These are phyloP conservation scores for Sclerotinia sclerotiorum DNA, from an alignment of 2,329 filamentous ascomycete genomes.

Conservation along the genomic window DNA sequence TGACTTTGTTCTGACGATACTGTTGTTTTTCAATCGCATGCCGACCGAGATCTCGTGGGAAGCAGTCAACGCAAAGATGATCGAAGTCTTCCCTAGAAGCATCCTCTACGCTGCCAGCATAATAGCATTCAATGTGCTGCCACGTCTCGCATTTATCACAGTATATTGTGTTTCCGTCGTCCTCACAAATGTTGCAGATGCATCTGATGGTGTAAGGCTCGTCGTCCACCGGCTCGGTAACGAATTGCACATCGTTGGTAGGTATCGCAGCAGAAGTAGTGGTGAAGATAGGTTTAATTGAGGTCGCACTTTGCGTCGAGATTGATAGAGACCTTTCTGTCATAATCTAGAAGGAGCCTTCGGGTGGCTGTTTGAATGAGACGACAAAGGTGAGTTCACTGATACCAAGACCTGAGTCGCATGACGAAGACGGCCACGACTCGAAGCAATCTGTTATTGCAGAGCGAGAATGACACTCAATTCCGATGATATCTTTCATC, in stretches of 20 bases:
- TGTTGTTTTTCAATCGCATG: constrained; percentile 73
- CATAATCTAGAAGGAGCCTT: constrained; percentile 44
- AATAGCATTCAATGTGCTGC: constrained; percentile 98
- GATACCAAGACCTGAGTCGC: constrained; percentile 41
- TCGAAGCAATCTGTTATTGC: constrained; percentile 38
- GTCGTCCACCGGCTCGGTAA: constrained; percentile 59
- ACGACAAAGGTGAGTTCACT: constrained; percentile 41
- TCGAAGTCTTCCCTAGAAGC: constrained; percentile 69
- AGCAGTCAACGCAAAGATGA: constrained; percentile 88
- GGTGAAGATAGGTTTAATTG: constrained; percentile 33
- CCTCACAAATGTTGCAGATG: constrained; percentile 89
- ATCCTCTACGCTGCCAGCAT: constrained; percentile 70
- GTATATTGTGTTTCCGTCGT: constrained; percentile 96
- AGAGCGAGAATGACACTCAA: constrained; percentile 32
- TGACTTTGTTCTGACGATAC: constrained; percentile 56
- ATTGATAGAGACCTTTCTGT: constrained; percentile 42
- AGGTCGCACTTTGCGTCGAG: constrained; percentile 42
- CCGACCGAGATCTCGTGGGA: constrained; percentile 68
- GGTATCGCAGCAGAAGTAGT: constrained; percentile 31
- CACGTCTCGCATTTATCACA: constrained; percentile 95
- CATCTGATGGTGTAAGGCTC: constrained; percentile 96
- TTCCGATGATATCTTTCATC: constrained; percentile 34
- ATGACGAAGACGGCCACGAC: constrained; percentile 43
- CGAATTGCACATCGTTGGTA: constrained; percentile 35
- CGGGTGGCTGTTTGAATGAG: constrained; percentile 38